Evolutionary conservation across 2,329 filamentous ascomycete species (phyloP), one percentile per base, ranked within the genome.

Genomic region (Fonsecaea monophora): DNA sequence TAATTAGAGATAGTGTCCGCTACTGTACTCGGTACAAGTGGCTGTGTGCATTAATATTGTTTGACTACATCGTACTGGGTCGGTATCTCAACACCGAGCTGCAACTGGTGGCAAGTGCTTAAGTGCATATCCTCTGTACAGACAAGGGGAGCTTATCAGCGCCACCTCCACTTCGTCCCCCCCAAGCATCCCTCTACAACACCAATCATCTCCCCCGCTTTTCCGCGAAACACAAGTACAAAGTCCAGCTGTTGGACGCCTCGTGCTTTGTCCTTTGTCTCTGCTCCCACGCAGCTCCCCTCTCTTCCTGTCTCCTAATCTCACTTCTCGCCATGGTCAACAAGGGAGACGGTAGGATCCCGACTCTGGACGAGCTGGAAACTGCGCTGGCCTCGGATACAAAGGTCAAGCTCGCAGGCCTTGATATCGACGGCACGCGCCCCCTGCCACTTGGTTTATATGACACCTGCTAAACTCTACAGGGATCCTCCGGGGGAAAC

Each of bases 331-430:
- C 53, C 40, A 72, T 69, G 68, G 61, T 60, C 55, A 60, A 25
- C 61, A 65, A 67, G 32, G 40, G 55, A 21, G 65, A 67, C 37
- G 59, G 64, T 32, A 65, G 69, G 18, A 61, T 55, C n/a, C 57
- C 91, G 72, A 93, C 90, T 30, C 77, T 84, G 70, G 86, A 89
- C 59, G 83, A 86, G 69, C 84, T 96, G 65, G 84, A 89, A 25
- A 77, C 85, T 63, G 79, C 94, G 60, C 88, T 95, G 68, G 82
- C 86, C 71, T 74, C 89, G 76, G 93, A 97, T 78, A 85, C 81
- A 59, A 89, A 90, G 75, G 91, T 97, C 80, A 97, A 97, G 79
- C 86, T 97, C 48, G 93, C 92, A 9, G 94, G 93, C 48, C 81
- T 95, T 68, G 93, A 97, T 77, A 90, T 94, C 65, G 93, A 97